Evolutionary conservation across 192 early-diverging fungal genomes (phyloP).

Genomic region (Allomyces javanicus): DNA sequence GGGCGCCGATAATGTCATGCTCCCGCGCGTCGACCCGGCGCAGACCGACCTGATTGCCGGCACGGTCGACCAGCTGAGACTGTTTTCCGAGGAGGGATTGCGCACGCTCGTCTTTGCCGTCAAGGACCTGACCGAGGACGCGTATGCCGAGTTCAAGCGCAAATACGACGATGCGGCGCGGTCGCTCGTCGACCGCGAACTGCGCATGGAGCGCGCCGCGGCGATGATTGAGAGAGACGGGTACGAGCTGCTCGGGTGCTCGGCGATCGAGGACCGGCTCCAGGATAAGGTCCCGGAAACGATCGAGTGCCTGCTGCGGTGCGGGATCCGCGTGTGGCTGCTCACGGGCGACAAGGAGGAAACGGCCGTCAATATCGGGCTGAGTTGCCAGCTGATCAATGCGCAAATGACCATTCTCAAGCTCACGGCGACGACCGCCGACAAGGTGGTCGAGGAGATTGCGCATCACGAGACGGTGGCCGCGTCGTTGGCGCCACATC

Average conservation of each 20-base stretch:
- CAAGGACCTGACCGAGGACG: conserved; percentile 33
- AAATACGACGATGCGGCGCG: conserved; percentile 48
- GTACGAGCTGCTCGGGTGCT: conserved; percentile 24
- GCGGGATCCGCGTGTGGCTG: conserved; percentile 34
- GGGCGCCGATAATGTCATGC: conserved; percentile 15
- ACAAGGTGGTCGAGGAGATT: too few relatives aligned
- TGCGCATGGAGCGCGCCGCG: conserved; percentile 15
- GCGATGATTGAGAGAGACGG: conserved; percentile 25
- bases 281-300: conserved; percentile 40
- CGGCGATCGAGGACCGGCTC: conserved; percentile 39
- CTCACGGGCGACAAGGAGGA: conserved; percentile 45
- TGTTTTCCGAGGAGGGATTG: conserved; percentile 55
- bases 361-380: conserved; percentile 43
- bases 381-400: conserved; percentile 5
- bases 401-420: conserved; percentile 59
- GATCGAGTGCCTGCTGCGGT: conserved; percentile 27
- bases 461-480: too few relatives aligned
- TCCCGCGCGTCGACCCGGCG: background rate
- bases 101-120: conserved; percentile 66
- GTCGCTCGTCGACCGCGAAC: conserved; percentile 38
- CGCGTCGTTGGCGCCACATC: too few relatives aligned
- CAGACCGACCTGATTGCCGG: background rate
- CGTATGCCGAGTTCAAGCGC: conserved; percentile 47
- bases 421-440: too few relatives aligned
- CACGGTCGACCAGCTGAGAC: conserved; percentile 41